These are phyloP conservation scores for Talaromyces sp. DNA, from an alignment of 2,329 filamentous ascomycete genomes.

Conservation along the genomic window DNA sequence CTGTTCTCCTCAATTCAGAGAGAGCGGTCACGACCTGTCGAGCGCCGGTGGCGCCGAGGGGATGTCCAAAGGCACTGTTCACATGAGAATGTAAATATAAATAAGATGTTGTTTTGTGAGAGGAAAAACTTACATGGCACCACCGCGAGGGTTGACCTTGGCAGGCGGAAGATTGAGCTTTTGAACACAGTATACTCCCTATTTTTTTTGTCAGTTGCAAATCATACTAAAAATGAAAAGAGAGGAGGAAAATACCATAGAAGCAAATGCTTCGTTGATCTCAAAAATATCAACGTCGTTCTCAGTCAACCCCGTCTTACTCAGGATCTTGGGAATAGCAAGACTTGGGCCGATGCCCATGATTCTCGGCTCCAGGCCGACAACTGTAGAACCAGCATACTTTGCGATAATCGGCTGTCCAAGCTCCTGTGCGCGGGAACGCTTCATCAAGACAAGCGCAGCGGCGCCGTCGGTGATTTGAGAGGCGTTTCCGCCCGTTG, in stretches of 20 bases:
- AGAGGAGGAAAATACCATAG: slow-evolving; percentile 32
- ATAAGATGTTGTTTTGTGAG: not conserved
- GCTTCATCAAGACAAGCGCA: slow-evolving; percentile 87
- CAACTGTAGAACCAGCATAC: slow-evolving; percentile 76
- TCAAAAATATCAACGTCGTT: slow-evolving; percentile 38
- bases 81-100: not conserved
- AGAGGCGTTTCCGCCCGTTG: slow-evolving; percentile 88
- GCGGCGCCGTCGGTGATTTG: slow-evolving; percentile 92
- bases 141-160: slow-evolving; percentile 94
- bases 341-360: slow-evolving; percentile 92
- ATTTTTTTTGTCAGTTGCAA: slow-evolving; percentile 9
- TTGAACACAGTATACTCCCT: slow-evolving; percentile 85
- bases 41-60: slow-evolving; percentile 83
- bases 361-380: slow-evolving; percentile 79
- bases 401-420: slow-evolving; percentile 84
- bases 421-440: slow-evolving; percentile 75
- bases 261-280: slow-evolving; percentile 87
- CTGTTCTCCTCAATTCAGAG: slow-evolving; percentile 76
- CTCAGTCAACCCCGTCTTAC: slow-evolving; percentile 67
- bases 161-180: slow-evolving; percentile 72
- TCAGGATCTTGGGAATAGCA: slow-evolving; percentile 83
- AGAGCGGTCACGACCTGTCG: slow-evolving; percentile 84
- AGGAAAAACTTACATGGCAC: slow-evolving; percentile 59
- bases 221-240: not conserved
- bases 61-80: slow-evolving; percentile 75